phyloP scores from a whole-genome alignment of 257 asterid genomes.

The Nicotiana knightiana region DNA sequence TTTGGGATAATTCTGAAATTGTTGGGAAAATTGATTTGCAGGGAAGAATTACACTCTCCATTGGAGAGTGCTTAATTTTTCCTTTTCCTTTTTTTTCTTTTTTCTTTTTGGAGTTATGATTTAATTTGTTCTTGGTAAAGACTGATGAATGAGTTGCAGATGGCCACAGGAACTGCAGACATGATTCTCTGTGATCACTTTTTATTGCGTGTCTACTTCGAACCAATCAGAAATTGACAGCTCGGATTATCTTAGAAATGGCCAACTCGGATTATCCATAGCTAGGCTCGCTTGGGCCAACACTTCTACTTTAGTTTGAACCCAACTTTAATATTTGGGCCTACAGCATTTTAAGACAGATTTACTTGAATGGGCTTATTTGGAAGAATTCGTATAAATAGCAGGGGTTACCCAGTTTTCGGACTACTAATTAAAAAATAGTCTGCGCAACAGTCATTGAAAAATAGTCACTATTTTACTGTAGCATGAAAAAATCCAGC shows the following conservation, averaged over 20 bases:
- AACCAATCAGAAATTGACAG: conserved; percentile 11
- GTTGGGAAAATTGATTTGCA: conserved; percentile 35
- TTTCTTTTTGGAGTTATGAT: not conserved
- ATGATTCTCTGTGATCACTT: not conserved
- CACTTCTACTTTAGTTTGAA: not conserved
- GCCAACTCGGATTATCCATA: not conserved
- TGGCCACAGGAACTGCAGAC: conserved; percentile 6
- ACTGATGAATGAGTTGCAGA: not conserved
- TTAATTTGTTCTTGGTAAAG: not conserved
- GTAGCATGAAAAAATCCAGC: no score
- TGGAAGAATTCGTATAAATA: no score
- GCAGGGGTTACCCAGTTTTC: no score
- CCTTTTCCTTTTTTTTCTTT: not conserved
- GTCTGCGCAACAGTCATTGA: no score
- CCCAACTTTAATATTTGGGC: not conserved
- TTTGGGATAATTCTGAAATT: conserved; percentile 20
- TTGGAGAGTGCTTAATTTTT: conserved; percentile 13
- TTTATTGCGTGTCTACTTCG: not conserved
- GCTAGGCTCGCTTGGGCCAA: not conserved
- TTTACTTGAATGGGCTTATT: not conserved
- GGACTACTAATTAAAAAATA: no score
- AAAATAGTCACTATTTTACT: no score
- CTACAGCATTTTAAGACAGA: not conserved
- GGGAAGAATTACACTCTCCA: conserved; percentile 63
- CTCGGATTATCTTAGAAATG: not conserved